Conservation (phyloP, 768 basidiomycete species). For the Lyophyllum shimeji region DNA sequence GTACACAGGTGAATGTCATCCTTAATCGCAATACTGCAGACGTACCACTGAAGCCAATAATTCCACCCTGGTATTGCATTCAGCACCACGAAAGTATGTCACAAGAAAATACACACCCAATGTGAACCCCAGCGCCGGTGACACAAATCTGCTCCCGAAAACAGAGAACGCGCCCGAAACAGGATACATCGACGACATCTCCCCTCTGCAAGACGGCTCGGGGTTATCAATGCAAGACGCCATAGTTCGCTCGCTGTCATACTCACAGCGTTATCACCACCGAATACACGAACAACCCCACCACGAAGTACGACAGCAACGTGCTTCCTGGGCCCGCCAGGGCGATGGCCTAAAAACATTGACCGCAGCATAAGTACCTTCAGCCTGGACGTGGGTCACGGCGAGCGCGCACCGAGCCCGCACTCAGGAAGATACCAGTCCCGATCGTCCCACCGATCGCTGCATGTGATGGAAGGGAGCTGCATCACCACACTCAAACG, state of each 20-base stretch:
- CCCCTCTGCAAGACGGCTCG: constrained; percentile 40
- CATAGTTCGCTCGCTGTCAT: not conserved
- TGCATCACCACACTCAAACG: not conserved
- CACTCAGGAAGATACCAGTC: constrained; percentile 62
- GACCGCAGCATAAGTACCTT: not conserved
- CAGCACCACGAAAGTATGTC: not conserved
- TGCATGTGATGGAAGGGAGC: constrained; percentile 12
- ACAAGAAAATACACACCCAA: constrained; percentile 34
- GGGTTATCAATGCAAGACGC: not conserved
- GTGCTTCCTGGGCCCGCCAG: constrained; percentile 62
- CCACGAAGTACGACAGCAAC: constrained; percentile 58
- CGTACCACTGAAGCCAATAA: constrained; percentile 51
- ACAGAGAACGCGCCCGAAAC: constrained; percentile 61
- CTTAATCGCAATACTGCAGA: not conserved
- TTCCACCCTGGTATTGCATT: constrained; percentile 41
- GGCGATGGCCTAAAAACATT: constrained; percentile 41
- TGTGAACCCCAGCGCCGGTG: constrained; percentile 59
- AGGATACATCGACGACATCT: constrained; percentile 66
- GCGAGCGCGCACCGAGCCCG: constrained; percentile 42
- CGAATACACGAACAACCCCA: constrained; percentile 58
- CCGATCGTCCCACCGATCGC: constrained; percentile 60
- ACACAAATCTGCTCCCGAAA: constrained; percentile 59
- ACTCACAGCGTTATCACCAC: constrained; percentile 59
- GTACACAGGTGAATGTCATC: not conserved
- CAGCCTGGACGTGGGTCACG: not conserved